A percentile compares a stretch with the other conserved stretches of the same genome.
These are phyloP conservation scores for Cytospora leucostoma DNA, from an alignment of 2,329 filamentous ascomycete genomes.

Conservation along the genomic window DNA sequence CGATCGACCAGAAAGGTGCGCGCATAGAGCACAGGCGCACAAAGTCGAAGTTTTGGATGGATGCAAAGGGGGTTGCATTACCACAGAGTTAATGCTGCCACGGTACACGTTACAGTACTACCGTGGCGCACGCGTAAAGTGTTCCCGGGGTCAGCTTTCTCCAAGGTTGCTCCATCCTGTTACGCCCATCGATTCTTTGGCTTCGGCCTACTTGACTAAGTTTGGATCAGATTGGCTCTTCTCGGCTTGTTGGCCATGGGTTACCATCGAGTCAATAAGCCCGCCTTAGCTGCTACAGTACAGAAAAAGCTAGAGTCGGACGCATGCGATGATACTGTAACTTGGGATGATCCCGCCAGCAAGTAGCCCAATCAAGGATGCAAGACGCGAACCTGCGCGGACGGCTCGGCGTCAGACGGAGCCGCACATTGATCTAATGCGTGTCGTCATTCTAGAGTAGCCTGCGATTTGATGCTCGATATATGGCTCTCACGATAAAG, in stretches of 20 bases:
- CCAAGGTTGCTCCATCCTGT: constrained; percentile 18
- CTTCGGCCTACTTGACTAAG: constrained; percentile 16
- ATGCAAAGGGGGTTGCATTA: constrained; percentile 2
- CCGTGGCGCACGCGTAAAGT: constrained; percentile 25
- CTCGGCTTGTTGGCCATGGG: background rate
- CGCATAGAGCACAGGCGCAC: background rate
- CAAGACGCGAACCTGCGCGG: constrained; percentile 22
- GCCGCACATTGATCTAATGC: constrained; percentile 16
- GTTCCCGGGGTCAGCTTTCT: background rate
- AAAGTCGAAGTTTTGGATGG: background rate
- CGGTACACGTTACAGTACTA: background rate
- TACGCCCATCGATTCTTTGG: background rate
- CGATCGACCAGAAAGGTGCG: background rate
- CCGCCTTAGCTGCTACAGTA: constrained; percentile 6
- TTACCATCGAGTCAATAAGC: background rate
- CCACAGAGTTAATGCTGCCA: background rate
- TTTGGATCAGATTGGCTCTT: constrained; percentile 10
- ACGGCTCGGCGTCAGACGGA: constrained; percentile 1
- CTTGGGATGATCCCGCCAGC: constrained; percentile 14
- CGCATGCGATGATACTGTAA: background rate
- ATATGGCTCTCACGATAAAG: constrained; percentile 2
- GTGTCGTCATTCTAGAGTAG: constrained; percentile 10
- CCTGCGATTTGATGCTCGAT: constrained; percentile 11
- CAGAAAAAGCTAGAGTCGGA: background rate
- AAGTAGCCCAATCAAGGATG: constrained; percentile 20